Conservation (phyloP, 2,329 filamentous ascomycete genomes). For the Metarhizium guizhouense region DNA sequence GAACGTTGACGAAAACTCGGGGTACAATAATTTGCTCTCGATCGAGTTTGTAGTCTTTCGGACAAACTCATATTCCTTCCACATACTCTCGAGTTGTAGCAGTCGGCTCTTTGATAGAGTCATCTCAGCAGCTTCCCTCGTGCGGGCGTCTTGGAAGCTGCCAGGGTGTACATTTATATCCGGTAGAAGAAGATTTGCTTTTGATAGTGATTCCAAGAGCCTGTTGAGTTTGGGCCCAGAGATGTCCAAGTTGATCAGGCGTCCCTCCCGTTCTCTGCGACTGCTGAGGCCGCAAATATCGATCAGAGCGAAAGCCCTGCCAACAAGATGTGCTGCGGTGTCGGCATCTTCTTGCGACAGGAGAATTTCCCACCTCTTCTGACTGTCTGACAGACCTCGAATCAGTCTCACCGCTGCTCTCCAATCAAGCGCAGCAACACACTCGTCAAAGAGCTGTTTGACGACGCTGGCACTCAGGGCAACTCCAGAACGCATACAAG, state of each 20-base stretch:
- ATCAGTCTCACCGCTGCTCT: conserved; percentile 22
- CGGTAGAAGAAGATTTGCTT: conserved; percentile 8
- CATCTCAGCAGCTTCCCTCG: neutral
- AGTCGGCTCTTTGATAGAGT: conserved; percentile 15
- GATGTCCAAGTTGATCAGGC: conserved; percentile 18
- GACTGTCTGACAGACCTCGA: conserved; percentile 16
- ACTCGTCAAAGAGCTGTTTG: conserved; percentile 31
- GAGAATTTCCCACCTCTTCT: conserved; percentile 17
- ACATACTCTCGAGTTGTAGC: conserved; percentile 25
- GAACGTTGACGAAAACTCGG: conserved; percentile 17
- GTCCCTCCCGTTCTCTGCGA: conserved; percentile 1
- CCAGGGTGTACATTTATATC: neutral
- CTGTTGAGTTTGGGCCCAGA: conserved; percentile 11
- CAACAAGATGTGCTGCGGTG: conserved; percentile 17
- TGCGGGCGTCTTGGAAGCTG: neutral
- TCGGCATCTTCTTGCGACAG: conserved; percentile 14
- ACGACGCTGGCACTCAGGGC: conserved; percentile 21
- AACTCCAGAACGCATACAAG: conserved; percentile 27
- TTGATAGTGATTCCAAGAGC: conserved; percentile 15
- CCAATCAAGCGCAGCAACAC: conserved; percentile 33
- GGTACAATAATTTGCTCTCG: conserved; percentile 26
- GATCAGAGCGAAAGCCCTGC: conserved; percentile 25
- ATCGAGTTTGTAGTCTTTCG: conserved; percentile 20
- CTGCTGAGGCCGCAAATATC: conserved; percentile 24
- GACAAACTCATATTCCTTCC: conserved; percentile 22